Conservation (phyloP, 768 basidiomycete species). For the Scleroderma citrinum region DNA sequence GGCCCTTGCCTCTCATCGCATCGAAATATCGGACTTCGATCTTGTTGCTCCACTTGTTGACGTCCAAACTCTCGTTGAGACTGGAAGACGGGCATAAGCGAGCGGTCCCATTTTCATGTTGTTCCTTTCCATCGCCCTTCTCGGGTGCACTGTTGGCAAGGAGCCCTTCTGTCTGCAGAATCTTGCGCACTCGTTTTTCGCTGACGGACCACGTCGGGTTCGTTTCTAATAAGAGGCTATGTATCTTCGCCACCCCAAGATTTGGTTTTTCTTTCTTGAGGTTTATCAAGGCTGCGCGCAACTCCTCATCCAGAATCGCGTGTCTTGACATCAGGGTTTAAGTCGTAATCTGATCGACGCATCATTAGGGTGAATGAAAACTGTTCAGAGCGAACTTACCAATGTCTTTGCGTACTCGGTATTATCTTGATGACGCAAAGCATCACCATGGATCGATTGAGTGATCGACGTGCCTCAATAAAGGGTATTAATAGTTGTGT, state of each 20-base stretch:
- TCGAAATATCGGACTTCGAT: constrained; percentile 65
- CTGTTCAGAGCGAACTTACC: too few species aligned
- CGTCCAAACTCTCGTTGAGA: constrained; percentile 57
- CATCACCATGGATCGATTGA: too few species aligned
- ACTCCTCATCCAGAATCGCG: constrained; percentile 46
- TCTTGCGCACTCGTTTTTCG: constrained; percentile 75
- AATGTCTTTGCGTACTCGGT: too few species aligned
- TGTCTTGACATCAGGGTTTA: neutral
- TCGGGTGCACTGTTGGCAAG: constrained; percentile 20
- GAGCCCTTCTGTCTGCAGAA: constrained; percentile 56
- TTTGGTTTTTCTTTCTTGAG: constrained; percentile 54
- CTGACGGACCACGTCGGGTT: constrained; percentile 74
- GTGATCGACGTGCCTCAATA: too few species aligned
- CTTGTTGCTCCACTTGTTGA: constrained; percentile 56
- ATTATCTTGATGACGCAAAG: too few species aligned
- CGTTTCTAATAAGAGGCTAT: constrained; percentile 50
- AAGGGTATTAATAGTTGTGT: too few species aligned
- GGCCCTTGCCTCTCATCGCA: constrained; percentile 72
- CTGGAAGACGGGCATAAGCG: constrained; percentile 53
- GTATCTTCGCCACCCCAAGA: constrained; percentile 69
- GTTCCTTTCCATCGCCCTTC: neutral
- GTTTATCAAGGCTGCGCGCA: constrained; percentile 47
- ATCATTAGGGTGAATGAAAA: too few species aligned
- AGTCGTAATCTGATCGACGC: neutral
- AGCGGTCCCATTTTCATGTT: neutral